Conservation (phyloP, 192 early-diverging fungal species). For the Oehlia diaphana region DNA sequence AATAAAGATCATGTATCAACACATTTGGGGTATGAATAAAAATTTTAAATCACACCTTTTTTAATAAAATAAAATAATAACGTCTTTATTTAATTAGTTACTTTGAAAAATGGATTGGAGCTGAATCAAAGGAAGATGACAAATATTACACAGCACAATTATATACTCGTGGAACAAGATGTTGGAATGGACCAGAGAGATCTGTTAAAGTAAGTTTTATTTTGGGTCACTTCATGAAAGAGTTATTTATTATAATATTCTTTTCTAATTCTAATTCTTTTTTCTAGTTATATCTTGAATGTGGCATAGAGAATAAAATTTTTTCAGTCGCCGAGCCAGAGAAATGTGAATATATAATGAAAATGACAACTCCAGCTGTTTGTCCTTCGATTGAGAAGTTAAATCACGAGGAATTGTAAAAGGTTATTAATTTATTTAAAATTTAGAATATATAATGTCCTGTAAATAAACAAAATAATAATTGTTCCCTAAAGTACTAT, state of each 20-base stretch:
- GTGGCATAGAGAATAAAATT: slow-evolving; percentile 70
- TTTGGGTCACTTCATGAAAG: too few species aligned
- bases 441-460: too few species aligned
- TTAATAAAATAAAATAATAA: not conserved
- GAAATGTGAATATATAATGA: slow-evolving; percentile 90
- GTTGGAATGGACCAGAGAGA: slow-evolving; percentile 95
- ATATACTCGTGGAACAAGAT: slow-evolving; percentile 74
- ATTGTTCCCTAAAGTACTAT: too few species aligned
- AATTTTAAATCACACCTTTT: not conserved
- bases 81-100: slow-evolving; percentile 32
- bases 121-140: slow-evolving; percentile 30
- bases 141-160: slow-evolving; percentile 57
- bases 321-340: slow-evolving; percentile 79
- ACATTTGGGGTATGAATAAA: slow-evolving; percentile 48
- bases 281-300: slow-evolving; percentile 58
- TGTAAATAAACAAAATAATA: too few species aligned
- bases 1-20: slow-evolving; percentile 60
- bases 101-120: slow-evolving; percentile 54
- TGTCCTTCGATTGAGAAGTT: slow-evolving; percentile 45
- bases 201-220: slow-evolving; percentile 57
- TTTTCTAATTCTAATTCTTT: slow-evolving; percentile 33
- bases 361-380: slow-evolving; percentile 76
- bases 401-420: slow-evolving; percentile 23
- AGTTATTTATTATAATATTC: too few species aligned
- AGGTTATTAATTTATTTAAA: not conserved